Evolutionary conservation across 257 asterid species (phyloP).

Genomic region (Linderniella brevidens): DNA sequence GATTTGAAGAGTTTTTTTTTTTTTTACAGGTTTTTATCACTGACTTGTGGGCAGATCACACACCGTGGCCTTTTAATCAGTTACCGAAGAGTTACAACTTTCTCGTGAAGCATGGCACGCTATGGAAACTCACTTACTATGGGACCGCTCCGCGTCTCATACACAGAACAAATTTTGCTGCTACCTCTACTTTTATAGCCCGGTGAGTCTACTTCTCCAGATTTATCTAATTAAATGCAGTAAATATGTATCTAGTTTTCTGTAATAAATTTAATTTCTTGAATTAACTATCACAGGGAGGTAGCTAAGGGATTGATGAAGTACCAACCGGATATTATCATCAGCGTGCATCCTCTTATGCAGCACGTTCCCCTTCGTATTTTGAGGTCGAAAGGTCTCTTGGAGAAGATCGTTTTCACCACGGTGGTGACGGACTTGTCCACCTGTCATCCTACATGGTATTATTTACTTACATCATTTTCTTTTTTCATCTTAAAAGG

Average conservation of each 20-base stretch:
- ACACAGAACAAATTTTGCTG: conserved; percentile 92
- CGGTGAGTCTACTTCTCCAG: conserved; percentile 34
- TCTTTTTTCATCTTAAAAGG: neutral
- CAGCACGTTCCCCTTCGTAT: conserved; percentile 96
- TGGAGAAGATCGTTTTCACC: conserved; percentile 87
- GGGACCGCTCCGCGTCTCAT: conserved; percentile 80
- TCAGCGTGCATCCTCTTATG: conserved; percentile 98
- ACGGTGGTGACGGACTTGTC: conserved; percentile 85
- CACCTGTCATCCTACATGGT: conserved; percentile 99
- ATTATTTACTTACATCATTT: conserved; percentile 7
- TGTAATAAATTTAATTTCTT: conserved; percentile 6
- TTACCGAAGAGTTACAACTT: conserved; percentile 89
- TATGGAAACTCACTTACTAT: conserved; percentile 90
- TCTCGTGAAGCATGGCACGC: conserved; percentile 81
- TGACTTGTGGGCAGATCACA: conserved; percentile 96
- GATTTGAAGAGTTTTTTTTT: conserved; percentile 10
- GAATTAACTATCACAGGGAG: conserved; percentile 41
- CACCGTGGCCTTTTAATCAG: conserved; percentile 99
- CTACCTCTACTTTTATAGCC: conserved; percentile 91
- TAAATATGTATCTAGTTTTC: neutral
- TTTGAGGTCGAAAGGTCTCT: conserved; percentile 77
- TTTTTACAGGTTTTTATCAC: conserved; percentile 62
- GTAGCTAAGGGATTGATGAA: conserved; percentile 92
- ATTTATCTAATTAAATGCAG: neutral
- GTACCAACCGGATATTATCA: conserved; percentile 85